Percentiles rank a stretch among this genome's conserved stretches.
Conservation (phyloP, 2,329 filamentous ascomycete genomes). For the Microsporum canis region DNA sequence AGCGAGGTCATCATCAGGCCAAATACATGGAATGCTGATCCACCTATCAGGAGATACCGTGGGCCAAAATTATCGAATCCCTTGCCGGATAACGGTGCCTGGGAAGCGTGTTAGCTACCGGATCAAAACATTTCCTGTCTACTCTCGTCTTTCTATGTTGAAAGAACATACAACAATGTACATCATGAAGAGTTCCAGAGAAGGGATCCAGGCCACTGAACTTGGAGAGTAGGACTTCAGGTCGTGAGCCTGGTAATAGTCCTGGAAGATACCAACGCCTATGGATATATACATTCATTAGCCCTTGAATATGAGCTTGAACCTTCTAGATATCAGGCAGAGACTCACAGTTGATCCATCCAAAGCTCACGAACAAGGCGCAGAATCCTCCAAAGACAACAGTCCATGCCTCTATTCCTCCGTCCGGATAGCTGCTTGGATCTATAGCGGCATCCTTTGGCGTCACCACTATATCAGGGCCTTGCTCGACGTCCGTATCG, state of each 20-base stretch:
- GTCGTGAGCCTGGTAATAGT: constrained; percentile 45
- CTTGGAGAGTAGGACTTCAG: constrained; percentile 41
- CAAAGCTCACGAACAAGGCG: constrained; percentile 41
- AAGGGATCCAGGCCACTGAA: constrained; percentile 52
- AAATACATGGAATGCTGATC: constrained; percentile 45
- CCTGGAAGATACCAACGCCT: constrained; percentile 45
- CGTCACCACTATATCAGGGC: neutral
- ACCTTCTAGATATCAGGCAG: neutral
- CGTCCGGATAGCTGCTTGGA: constrained; percentile 19
- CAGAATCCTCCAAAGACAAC: constrained; percentile 42
- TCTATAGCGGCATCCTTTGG: constrained; percentile 8
- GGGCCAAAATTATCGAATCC: constrained; percentile 55
- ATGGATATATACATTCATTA: constrained; percentile 12
- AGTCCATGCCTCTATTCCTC: constrained; percentile 24
- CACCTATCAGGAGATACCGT: constrained; percentile 40
- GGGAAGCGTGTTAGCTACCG: constrained; percentile 21
- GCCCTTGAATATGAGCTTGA: neutral
- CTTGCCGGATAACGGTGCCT: constrained; percentile 51
- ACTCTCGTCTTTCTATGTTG: neutral
- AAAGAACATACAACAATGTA: constrained; percentile 31
- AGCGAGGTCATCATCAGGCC: constrained; percentile 49
- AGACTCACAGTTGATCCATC: constrained; percentile 39
- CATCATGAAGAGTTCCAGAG: constrained; percentile 47
- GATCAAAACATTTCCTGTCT: neutral
- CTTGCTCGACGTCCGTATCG: constrained; percentile 4